Conservation (phyloP, 2,329 filamentous ascomycete species). For the Blastomyces percursus region DNA sequence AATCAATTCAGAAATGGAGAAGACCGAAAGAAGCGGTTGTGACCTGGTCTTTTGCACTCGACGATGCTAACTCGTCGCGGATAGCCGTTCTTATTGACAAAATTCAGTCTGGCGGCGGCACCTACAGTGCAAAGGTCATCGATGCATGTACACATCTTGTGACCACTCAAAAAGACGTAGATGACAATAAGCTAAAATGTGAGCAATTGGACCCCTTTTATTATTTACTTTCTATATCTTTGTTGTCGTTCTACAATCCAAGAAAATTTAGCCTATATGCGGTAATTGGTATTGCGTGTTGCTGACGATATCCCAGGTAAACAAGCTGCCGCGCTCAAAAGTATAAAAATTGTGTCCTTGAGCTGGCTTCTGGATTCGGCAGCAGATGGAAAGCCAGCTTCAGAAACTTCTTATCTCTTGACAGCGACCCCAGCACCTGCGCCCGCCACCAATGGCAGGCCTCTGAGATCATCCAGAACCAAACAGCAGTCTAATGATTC, state of each 20-base stretch:
- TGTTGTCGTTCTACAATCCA: neutral
- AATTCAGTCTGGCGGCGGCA: conserved; percentile 27
- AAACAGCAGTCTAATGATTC: neutral
- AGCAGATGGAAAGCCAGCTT: conserved; percentile 30
- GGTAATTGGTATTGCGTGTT: neutral
- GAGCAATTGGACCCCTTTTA: conserved; percentile 10
- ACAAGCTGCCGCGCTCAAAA: conserved; percentile 38
- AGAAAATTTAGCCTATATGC: no score
- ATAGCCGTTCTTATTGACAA: conserved; percentile 24
- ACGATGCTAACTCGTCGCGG: neutral
- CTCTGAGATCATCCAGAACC: neutral
- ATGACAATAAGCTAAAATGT: conserved; percentile 28
- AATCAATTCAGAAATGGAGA: neutral
- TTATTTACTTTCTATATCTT: neutral
- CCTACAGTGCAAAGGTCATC: conserved; percentile 22
- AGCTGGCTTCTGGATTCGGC: conserved; percentile 54
- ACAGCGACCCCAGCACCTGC: conserved; percentile 9
- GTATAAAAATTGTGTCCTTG: conserved; percentile 46
- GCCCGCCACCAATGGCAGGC: neutral
- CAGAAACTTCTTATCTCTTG: conserved; percentile 31
- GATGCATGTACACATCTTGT: conserved; percentile 31
- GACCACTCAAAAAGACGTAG: conserved; percentile 27
- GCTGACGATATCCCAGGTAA: conserved; percentile 18
- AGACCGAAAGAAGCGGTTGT: neutral
- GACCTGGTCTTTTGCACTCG: neutral